Evolutionary conservation across 2,329 filamentous ascomycete genomes (phyloP).

Genomic region (Penicillium sp.): DNA sequence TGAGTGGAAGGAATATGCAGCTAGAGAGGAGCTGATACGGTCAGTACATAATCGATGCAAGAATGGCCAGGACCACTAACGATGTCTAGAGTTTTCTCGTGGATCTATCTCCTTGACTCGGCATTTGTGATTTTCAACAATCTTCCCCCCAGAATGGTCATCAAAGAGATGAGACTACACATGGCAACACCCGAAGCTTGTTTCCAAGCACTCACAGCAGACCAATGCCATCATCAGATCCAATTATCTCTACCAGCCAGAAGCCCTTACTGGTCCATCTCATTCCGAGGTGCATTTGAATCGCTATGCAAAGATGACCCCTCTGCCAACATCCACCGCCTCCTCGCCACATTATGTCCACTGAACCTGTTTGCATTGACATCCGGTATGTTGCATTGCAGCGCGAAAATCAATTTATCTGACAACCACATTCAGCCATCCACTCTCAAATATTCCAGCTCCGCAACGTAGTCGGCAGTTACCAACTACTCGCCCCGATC

Average conservation of each 20-base stretch:
- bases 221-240: conserved; percentile 29
- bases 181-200: conserved; percentile 38
- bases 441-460: conserved; percentile 40
- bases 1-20: conserved; percentile 35
- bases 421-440: conserved; percentile 10
- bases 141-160: conserved; percentile 42
- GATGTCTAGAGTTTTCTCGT: conserved; percentile 27
- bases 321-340: conserved; percentile 5
- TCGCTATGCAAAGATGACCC: conserved; percentile 19
- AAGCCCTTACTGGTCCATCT: conserved; percentile 21
- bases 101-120: conserved; percentile 42
- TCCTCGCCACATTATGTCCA: conserved; percentile 21
- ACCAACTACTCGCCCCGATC: conserved; percentile 31
- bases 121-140: conserved; percentile 48
- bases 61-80: not conserved
- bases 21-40: conserved; percentile 39
- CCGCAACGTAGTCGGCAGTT: conserved; percentile 33
- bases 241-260: conserved; percentile 14
- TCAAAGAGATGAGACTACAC: conserved; percentile 43
- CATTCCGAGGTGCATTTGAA: conserved; percentile 22
- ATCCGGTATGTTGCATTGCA: conserved; percentile 16
- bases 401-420: not conserved
- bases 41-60: not conserved
- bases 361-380: conserved; percentile 30
- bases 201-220: conserved; percentile 38